Evolutionary conservation across 148 eudicot species (phyloP), one percentile per base, ranked within the genome.

Genomic region (Heliosperma pusillum): DNA sequence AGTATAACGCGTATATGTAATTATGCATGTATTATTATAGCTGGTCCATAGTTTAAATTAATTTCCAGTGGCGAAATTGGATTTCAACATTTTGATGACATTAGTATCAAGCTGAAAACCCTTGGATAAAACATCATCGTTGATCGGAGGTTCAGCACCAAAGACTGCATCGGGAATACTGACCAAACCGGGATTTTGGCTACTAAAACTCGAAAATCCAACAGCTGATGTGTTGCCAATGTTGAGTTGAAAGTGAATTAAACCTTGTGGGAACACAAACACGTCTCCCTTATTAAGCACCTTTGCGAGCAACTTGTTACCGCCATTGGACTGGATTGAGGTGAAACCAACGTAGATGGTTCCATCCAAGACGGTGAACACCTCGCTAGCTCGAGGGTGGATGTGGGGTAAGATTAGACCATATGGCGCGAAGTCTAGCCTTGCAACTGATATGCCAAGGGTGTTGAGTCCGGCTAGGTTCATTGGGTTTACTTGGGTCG

Each of bases 301-400:
- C 69, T 62, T 62, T 27, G 76, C 15, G 40, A 74, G 63, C 57
- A 74, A 45, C 69, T 62, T 74, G 69, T 74, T 74, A 11, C 42
- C 59, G 15, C 76, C 69, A 45, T 73, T 60, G 50, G 76, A 55
- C 20, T 58, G 76, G 33, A 59, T 73, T 2, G 76, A 59, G 8
- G 76, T 74, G 17, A 74, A 74, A 7, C 76, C 76, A 0, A 59
- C 76, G 17, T 53, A 67, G 12, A 76, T 57, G 30, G 65, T 55
- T 7, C 78, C 78, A 30, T 76, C 44, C 16, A 67, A 4, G 44
- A 68, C 79, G 10, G 79, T 76, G 26, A 76, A 62, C 9, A 76
- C 67, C 67, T 76, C 79, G 1, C 68, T 76, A 58, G 79, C 79
- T 5, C 79, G 66, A 24, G 79, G 79, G 73, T 76, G 79, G 15